These are phyloP conservation scores for Pyricularia pennisetigena DNA, from an alignment of 2,329 filamentous ascomycete genomes.

Conservation along the genomic window DNA sequence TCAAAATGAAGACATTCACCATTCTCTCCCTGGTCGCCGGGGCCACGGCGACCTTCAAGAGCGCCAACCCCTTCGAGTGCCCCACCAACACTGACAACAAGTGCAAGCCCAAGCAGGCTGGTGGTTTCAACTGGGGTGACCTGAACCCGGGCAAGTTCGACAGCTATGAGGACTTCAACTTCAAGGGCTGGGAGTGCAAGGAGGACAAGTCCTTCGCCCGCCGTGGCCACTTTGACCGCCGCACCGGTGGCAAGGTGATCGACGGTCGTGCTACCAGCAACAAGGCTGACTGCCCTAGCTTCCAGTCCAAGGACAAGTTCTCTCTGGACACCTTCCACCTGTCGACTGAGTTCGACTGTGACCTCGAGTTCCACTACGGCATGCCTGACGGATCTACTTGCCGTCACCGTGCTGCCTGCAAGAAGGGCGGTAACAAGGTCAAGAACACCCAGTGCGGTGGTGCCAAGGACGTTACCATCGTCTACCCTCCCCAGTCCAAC, in stretches of 20 bases:
- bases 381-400: slow-evolving; percentile 78
- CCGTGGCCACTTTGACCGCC: slow-evolving; percentile 44
- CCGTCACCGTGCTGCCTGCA: slow-evolving; percentile 67
- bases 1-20: slow-evolving; percentile 35
- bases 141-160: slow-evolving; percentile 52
- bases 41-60: slow-evolving; percentile 31
- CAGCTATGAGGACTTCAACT: slow-evolving; percentile 62
- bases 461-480: slow-evolving; percentile 69
- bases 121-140: slow-evolving; percentile 63
- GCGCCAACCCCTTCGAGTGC: slow-evolving; percentile 45
- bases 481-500: slow-evolving; percentile 49
- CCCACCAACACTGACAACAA: slow-evolving; percentile 68
- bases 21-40: slow-evolving; percentile 40
- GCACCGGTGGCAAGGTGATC: slow-evolving; percentile 51
- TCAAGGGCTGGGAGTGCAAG: slow-evolving; percentile 60
- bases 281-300: slow-evolving; percentile 42
- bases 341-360: slow-evolving; percentile 62
- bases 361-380: slow-evolving; percentile 76
- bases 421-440: slow-evolving; percentile 55
- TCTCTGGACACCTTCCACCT: slow-evolving; percentile 69
- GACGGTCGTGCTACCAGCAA: slow-evolving; percentile 40
- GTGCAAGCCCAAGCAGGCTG: slow-evolving; percentile 60
- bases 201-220: slow-evolving; percentile 41
- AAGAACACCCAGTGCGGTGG: slow-evolving; percentile 88
- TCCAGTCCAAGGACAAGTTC: slow-evolving; percentile 53